phyloP scores from a whole-genome alignment of 164 flowering plant genomes.

The Stephania yunnanensis region DNA sequence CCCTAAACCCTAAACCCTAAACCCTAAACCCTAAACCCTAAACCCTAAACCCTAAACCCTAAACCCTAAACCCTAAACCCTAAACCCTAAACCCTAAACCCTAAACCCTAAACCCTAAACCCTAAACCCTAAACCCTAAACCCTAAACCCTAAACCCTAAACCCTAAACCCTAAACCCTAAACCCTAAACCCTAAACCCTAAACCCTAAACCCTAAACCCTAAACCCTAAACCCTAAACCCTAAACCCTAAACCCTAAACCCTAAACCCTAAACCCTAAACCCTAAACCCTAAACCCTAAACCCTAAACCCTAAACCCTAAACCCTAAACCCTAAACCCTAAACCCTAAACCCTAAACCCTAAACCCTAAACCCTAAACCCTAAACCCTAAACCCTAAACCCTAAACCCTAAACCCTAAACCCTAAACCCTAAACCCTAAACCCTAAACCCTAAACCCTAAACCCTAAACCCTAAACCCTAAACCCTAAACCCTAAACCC shows the following conservation, averaged over 20 bases:
- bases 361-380: constrained; percentile 13
- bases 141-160: not conserved
- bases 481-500: constrained; percentile 11
- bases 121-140: not conserved
- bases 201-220: not conserved
- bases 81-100: not conserved
- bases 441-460: constrained; percentile 5
- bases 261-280: not conserved
- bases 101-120: not conserved
- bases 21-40: not conserved
- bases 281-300: not conserved
- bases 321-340: constrained; percentile 1
- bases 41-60: not conserved
- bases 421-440: constrained; percentile 11
- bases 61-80: constrained; percentile 1
- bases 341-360: constrained; percentile 4
- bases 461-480: constrained; percentile 3
- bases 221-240: not conserved
- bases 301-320: not conserved
- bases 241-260: constrained; percentile 12
- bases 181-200: not conserved
- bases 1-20: constrained; percentile 2
- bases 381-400: constrained; percentile 11
- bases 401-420: constrained; percentile 6
- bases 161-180: not conserved